Base-by-base conservation (phyloP, 257 asterid genomes). In the Penstemon eatonii region DNA sequence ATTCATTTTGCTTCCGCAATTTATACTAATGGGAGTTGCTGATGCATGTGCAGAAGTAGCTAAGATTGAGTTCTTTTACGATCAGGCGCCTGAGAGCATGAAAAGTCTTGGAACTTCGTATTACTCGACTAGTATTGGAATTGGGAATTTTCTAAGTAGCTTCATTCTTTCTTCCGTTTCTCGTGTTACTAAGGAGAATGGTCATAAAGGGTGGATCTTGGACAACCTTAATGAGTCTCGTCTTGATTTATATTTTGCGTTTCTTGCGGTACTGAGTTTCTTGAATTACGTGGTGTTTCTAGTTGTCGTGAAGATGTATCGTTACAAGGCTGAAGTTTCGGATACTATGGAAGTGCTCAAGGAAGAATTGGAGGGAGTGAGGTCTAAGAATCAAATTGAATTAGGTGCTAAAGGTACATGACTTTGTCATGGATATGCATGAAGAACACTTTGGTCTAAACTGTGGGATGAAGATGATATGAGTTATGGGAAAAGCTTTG, bases 81-180 rank as follows among this genome's bases (percentile, higher is more conserved):
- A 82, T 71, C 87, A 82, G 54, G 85, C 87, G 6, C 87, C 87
- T 0, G 88, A 80, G 66, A 81, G 75, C 73, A 84, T 84, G 89
- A 84, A 73, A 43, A 65, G 79, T 53, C 78, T 79, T 11, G 83
- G 81, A 66, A 71, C 78, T 4, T 71, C 81, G 4, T 79, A 69
- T 8, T 60, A 72, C 10, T 54, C 70, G 57, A 73, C 80, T 55
- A 70, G 77, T 4, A 19, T 80, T 3, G 84, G 84, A 51, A 57
- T 73, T 5, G 84, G 84, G 72, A 80, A 67, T 47, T 46, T 80
- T 63, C 69, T 80, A 1, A 73, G 73, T 55, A 73, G 79, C 52
- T 73, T 73, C 37, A 59, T 78, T 46, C 73, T 78, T 5, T 78
- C 79, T 12, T 41, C 58, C 1, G 55, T 69, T 63, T 66, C 82